phyloP scores from a whole-genome alignment of 1,139 yeast species.

The Nakaseomyces kungkrabaensis region DNA sequence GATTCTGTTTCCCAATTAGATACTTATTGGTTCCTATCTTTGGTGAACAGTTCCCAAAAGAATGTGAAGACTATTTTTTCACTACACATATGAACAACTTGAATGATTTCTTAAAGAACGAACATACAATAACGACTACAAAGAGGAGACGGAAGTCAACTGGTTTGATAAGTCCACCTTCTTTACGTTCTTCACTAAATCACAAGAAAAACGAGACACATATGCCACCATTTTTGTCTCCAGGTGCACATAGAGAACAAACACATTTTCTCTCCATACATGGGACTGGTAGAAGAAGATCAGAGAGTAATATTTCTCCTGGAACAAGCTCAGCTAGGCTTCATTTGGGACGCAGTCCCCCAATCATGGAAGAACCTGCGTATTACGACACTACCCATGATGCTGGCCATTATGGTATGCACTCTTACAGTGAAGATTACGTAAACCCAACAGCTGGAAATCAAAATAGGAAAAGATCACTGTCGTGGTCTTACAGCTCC shows the following conservation, averaged over 20 bases:
- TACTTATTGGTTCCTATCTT: constrained; percentile 71
- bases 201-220: neutral
- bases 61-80: constrained; percentile 36
- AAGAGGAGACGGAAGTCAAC: neutral
- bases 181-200: neutral
- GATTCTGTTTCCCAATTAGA: constrained; percentile 72
- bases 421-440: neutral
- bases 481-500: neutral
- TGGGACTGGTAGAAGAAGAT: neutral
- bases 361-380: neutral
- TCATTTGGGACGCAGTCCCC: neutral
- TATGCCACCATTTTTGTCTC: neutral
- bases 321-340: neutral
- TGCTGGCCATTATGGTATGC: neutral
- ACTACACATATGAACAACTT: neutral
- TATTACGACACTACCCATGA: neutral
- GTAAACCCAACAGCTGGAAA: neutral
- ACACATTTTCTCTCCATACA: neutral
- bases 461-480: neutral
- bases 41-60: constrained; percentile 61
- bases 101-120: constrained; percentile 1
- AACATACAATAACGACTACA: neutral
- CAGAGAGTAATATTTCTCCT: neutral
- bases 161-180: neutral
- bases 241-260: neutral